Percentiles rank a stretch among this genome's conserved stretches.
Evolutionary conservation across 345 rosid species (phyloP).

Genomic region (Pelargonium nanum): DNA sequence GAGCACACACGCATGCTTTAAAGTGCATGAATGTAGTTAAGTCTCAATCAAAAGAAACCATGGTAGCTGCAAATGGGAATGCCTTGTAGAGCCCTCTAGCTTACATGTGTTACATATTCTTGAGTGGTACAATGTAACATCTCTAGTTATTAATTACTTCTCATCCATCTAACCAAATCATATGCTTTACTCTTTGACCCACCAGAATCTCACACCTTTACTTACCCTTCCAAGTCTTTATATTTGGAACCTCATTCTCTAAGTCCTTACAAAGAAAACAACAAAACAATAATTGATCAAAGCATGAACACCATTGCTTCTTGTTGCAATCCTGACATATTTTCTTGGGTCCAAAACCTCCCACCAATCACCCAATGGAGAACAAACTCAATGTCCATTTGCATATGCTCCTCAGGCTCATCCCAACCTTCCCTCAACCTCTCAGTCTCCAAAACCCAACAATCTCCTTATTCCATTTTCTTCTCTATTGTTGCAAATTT

Average conservation of each 20-base stretch:
- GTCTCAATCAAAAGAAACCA: too few relatives aligned
- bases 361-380: slow-evolving; percentile 54
- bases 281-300: too few relatives aligned
- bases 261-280: not conserved
- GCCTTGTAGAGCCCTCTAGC: too few relatives aligned
- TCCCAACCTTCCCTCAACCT: slow-evolving; percentile 51
- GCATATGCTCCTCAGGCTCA: slow-evolving; percentile 46
- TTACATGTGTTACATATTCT: too few relatives aligned
- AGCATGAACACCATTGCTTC: slow-evolving; percentile 31
- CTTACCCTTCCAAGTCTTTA: not conserved
- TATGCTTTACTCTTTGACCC: not conserved
- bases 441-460: slow-evolving; percentile 24
- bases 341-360: slow-evolving; percentile 54
- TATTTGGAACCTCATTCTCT: too few relatives aligned
- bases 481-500: slow-evolving; percentile 46
- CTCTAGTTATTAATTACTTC: too few relatives aligned
- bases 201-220: not conserved
- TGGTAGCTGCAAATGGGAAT: too few relatives aligned
- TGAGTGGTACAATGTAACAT: too few relatives aligned
- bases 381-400: slow-evolving; percentile 33
- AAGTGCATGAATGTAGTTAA: too few relatives aligned
- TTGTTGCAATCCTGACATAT: slow-evolving; percentile 41
- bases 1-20: not conserved
- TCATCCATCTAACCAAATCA: not conserved
- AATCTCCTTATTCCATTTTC: slow-evolving; percentile 19